Evolutionary conservation across 139 green algal genomes (phyloP).

Genomic region (Eudorina sp.): DNA sequence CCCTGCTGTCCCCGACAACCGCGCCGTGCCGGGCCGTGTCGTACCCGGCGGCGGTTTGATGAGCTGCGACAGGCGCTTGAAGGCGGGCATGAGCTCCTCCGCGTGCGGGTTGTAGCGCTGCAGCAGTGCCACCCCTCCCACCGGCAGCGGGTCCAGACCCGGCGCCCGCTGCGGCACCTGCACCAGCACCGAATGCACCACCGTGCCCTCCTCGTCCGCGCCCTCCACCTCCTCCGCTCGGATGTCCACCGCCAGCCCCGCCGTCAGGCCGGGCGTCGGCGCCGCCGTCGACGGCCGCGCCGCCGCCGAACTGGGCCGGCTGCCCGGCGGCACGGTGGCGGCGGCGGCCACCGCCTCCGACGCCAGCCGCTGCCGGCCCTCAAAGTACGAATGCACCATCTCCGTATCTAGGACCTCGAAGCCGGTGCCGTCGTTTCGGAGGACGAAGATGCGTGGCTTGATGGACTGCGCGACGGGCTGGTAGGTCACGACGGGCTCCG

Average conservation of each 20-base stretch:
- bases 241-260: constrained; percentile 5
- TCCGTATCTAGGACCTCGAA: constrained; percentile 64
- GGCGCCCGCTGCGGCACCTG: constrained; percentile 24
- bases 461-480: constrained; percentile 46
- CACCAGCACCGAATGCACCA: constrained; percentile 32
- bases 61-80: constrained; percentile 41
- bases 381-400: constrained; percentile 35
- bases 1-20: too few relatives aligned
- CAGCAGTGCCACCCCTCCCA: constrained; percentile 45
- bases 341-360: not conserved
- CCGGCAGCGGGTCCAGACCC: constrained; percentile 40
- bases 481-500: constrained; percentile 38
- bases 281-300: not conserved
- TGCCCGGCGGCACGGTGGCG: not conserved
- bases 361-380: not conserved
- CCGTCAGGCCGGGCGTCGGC: not conserved
- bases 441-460: constrained; percentile 70
- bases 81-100: constrained; percentile 54
- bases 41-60: not conserved
- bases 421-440: constrained; percentile 56
- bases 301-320: not conserved
- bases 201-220: constrained; percentile 41
- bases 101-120: constrained; percentile 47
- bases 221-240: constrained; percentile 11
- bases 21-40: too few relatives aligned